Base-by-base conservation (phyloP, 495 filamentous ascomycete species). In the Penicillium verhagenii region DNA sequence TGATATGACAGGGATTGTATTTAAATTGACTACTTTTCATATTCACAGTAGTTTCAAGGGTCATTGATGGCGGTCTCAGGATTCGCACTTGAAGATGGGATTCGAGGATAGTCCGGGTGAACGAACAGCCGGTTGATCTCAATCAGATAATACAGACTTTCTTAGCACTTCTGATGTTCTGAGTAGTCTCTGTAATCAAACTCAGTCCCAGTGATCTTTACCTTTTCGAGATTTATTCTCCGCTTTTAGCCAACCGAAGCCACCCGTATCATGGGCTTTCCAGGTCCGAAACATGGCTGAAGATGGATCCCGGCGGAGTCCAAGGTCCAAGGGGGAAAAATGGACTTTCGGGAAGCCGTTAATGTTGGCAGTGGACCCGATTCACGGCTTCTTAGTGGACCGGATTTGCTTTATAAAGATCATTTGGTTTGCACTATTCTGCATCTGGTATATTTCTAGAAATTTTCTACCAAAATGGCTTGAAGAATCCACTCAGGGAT, bases 141-240 rank as follows among this genome's bases (percentile, higher is more conserved):
- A 51, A 57, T 52, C 54, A 57, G 54, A 57, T 57, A 57, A 57
- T 24, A 25, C 43, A 47, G n/a, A n/a, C n/a, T n/a, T n/a, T n/a
- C n/a, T n/a, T n/a, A n/a, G n/a, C n/a, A n/a, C n/a, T n/a, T n/a
- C n/a, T n/a, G n/a, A n/a, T n/a, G n/a, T n/a, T n/a, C n/a, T n/a
- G n/a, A n/a, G n/a, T n/a, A 23, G 11, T 18, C 16, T 13, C 8
- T 8, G 11, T 18, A 47, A 35, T 16, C 9, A 14, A 23, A 31
- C 6, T 43, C 45, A 24, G 25, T 45, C 43, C 18, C 37, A 23
- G 16, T 38, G 39, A 56, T 50, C 25, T 24, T 45, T 45, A 7
- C 21, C 23, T 25, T 28, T 56, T 51, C 47, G n/a, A 28, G 37
- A 40, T 13, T 11, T 19, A 19, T 29, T 31, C 28, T 44, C 33